Base-by-base conservation (phyloP, 1,284 basidiomycete species). In the Neolentinus lepideus region DNA sequence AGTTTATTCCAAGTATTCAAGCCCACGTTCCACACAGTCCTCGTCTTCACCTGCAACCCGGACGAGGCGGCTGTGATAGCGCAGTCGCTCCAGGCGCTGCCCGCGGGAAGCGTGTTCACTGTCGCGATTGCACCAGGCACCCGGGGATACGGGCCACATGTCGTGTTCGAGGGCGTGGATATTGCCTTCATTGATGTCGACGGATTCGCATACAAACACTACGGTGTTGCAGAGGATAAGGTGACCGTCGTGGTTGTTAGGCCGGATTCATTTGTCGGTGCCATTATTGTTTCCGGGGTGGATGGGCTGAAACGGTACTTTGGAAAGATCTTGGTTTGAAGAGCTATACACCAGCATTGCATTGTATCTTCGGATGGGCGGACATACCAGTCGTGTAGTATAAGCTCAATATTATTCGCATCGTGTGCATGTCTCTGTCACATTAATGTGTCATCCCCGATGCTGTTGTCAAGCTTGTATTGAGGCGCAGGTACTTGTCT, bases 221-320 rank as follows among this genome's bases (percentile, higher is more conserved):
- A 47, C 25, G 21, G 14, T 21, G 45, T 27, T 12, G 11, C 19
- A 8, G 36, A 50, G 4, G 26, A 22, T 43, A n/a, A n/a, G n/a
- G n/a, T 38, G 12, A 52, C 1, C 16, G 31, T 56, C 21, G 55
- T 52, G 21, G 31, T 56, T 26, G 55, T 56, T 2, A 51, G 55
- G 14, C 55, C 55, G 11, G 55, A 56, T 38, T 27, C 51, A 16
- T 11, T 56, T 8, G 51, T 56, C 14, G 55, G 55, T 22, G 55
- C 11, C n/a, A n/a, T n/a, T 31, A 51, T 51, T 6, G 50, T 51
- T 19, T 25, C 9, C 21, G 27, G 25, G 9, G 22, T 9, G 12
- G 50, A 51, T 6, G 50, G 50, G 12, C 12, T 51, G 19, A 26
- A 31, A 19, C 24, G 27, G 9, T 51, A 51, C 27, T 51, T 51